phyloP scores from a whole-genome alignment of 441 rosid species.

The Erysimum cheiri region DNA sequence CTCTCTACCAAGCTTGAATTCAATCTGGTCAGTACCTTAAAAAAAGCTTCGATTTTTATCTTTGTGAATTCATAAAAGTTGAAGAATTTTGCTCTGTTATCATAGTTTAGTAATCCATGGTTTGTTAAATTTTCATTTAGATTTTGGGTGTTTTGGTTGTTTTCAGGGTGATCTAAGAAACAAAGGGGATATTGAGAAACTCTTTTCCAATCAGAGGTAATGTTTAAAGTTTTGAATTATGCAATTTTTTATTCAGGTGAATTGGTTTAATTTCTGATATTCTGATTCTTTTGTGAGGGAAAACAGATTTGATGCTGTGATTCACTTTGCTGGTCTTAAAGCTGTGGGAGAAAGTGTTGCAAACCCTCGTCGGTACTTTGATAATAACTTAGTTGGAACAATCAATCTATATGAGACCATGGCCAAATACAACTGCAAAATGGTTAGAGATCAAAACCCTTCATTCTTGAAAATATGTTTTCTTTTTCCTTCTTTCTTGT shows the following conservation, averaged over 20 bases:
- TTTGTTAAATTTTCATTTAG: neutral
- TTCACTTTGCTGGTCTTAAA: constrained; percentile 79
- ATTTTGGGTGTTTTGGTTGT: constrained; percentile 5
- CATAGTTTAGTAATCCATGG: neutral
- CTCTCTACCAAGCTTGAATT: constrained; percentile 70
- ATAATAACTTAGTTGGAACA: constrained; percentile 73
- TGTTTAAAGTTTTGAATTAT: neutral
- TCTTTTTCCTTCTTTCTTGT: neutral
- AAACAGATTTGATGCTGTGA: constrained; percentile 71
- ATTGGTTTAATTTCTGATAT: neutral
- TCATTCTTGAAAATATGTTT: neutral
- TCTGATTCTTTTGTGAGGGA: constrained; percentile 18
- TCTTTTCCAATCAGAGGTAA: constrained; percentile 62
- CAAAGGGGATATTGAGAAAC: constrained; percentile 64
- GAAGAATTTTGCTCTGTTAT: neutral
- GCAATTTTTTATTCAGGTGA: neutral
- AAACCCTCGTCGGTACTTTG: constrained; percentile 66
- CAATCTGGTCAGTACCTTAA: constrained; percentile 47
- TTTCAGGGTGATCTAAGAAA: constrained; percentile 75
- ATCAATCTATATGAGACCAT: constrained; percentile 69
- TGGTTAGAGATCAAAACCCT: constrained; percentile 43
- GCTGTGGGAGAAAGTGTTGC: constrained; percentile 73
- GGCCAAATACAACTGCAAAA: constrained; percentile 70
- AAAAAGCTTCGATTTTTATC: neutral
- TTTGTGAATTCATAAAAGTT: neutral